Evolutionary conservation across 306 rosid genomes (phyloP).

Genomic region (Inga leiocalycina): DNA sequence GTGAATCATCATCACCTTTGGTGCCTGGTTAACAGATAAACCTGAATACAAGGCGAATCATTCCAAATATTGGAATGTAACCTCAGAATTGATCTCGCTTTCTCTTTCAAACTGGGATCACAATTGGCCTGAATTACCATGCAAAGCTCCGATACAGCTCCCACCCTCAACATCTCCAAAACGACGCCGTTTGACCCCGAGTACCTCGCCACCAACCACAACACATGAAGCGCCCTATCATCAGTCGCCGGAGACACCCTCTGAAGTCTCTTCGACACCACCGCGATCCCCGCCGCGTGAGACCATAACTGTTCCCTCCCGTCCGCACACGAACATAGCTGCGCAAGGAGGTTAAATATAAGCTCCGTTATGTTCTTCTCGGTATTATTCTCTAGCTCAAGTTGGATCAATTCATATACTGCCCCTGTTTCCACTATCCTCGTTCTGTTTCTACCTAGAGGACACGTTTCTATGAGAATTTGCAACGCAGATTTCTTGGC

Average conservation of each 20-base stretch:
- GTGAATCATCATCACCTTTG: constrained; percentile 43
- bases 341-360: constrained; percentile 54
- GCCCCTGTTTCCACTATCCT: constrained; percentile 65
- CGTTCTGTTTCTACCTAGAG: constrained; percentile 55
- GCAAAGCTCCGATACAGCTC: constrained; percentile 83
- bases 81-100: constrained; percentile 59
- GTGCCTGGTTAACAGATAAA: constrained; percentile 64
- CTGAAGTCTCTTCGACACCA: constrained; percentile 64
- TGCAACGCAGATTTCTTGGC: constrained; percentile 52
- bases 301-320: constrained; percentile 64
- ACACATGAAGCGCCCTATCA: constrained; percentile 54
- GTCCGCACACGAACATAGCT: constrained; percentile 62
- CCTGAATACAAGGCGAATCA: constrained; percentile 70
- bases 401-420: constrained; percentile 51
- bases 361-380: constrained; percentile 59
- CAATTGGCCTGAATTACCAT: constrained; percentile 81
- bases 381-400: constrained; percentile 43
- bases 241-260: constrained; percentile 68
- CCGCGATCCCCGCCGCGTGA: constrained; percentile 68
- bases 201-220: constrained; percentile 49
- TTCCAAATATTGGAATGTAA: constrained; percentile 71
- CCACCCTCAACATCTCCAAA: constrained; percentile 75
- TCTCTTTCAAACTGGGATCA: constrained; percentile 62
- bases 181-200: constrained; percentile 50
- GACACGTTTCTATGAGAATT: constrained; percentile 44